Conservation (phyloP, 805 yeast species). For the Brettanomyces anomalus region DNA sequence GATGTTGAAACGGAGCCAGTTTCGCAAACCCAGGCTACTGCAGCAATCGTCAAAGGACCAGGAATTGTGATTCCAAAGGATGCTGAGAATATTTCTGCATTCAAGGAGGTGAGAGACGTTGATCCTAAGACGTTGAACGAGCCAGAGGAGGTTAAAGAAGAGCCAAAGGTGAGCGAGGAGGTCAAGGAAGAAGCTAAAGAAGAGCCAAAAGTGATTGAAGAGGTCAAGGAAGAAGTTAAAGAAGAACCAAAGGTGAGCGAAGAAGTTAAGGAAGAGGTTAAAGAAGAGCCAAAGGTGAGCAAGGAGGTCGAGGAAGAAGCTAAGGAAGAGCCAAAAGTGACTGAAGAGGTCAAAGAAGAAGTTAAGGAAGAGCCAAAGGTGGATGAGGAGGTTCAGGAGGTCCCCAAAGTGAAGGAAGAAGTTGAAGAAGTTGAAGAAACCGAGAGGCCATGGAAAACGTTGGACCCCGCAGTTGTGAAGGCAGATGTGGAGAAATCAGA, state of each 20-base stretch:
- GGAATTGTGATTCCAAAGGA: conserved; percentile 62
- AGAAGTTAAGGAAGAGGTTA: conserved; percentile 3
- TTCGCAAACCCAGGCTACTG: conserved; percentile 5
- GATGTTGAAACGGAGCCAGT: conserved; percentile 3
- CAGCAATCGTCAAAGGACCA: conserved; percentile 56
- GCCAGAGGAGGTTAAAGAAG: conserved; percentile 6
- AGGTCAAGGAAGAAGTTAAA: conserved; percentile 1
- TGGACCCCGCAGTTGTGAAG: background rate
- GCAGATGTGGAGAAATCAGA: conserved; percentile 1
- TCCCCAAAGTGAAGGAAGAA: background rate
- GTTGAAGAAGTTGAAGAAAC: background rate
- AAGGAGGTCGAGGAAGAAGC: background rate
- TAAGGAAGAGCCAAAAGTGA: background rate
- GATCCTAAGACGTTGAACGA: conserved; percentile 53
- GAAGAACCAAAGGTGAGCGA: conserved; percentile 2
- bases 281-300: conserved; percentile 2
- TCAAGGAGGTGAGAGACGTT: conserved; percentile 47
- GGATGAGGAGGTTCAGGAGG: conserved; percentile 3
- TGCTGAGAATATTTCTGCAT: conserved; percentile 57
- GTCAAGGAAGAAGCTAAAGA: background rate
- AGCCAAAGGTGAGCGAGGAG: background rate
- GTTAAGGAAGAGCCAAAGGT: conserved; percentile 4
- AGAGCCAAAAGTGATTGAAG: background rate
- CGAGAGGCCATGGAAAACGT: no score
- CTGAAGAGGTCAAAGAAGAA: background rate